phyloP scores from a whole-genome alignment of 768 basidiomycete species.

The Arthromyces matolae region DNA sequence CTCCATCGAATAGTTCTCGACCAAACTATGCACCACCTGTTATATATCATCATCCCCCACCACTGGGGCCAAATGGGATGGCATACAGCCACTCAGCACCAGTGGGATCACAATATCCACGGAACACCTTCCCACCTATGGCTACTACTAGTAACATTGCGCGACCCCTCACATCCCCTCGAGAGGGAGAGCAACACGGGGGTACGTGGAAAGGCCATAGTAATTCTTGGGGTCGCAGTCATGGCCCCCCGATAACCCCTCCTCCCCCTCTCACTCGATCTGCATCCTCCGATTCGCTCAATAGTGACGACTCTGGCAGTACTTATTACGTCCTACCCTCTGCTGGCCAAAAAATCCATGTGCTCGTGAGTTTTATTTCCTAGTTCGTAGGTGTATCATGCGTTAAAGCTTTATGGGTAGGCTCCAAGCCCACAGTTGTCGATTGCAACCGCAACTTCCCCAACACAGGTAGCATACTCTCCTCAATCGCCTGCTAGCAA shows the following conservation, averaged over 20 bases:
- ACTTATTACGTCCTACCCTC: slow-evolving; percentile 74
- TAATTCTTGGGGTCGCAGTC: slow-evolving; percentile 22
- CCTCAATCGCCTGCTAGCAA: slow-evolving; percentile 45
- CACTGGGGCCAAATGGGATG: slow-evolving; percentile 56
- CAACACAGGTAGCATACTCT: slow-evolving; percentile 53
- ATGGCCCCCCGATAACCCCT: slow-evolving; percentile 23
- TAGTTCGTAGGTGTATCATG: slow-evolving; percentile 1
- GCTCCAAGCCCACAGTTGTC: slow-evolving; percentile 45
- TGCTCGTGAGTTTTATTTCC: slow-evolving; percentile 53
- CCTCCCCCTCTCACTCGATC: slow-evolving; percentile 20
- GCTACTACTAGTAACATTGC: slow-evolving; percentile 31
- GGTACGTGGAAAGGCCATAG: slow-evolving; percentile 17
- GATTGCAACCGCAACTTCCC: slow-evolving; percentile 55
- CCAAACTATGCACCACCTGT: slow-evolving; percentile 59
- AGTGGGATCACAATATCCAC: slow-evolving; percentile 33
- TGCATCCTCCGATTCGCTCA: slow-evolving; percentile 37
- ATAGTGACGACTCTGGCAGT: slow-evolving; percentile 56
- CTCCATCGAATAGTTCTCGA: slow-evolving; percentile 43
- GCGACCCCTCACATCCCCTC: slow-evolving; percentile 30
- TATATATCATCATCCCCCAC: slow-evolving; percentile 52
- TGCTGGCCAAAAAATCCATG: slow-evolving; percentile 70
- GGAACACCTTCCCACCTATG: slow-evolving; percentile 31
- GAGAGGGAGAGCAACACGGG: slow-evolving; percentile 31
- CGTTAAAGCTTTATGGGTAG: slow-evolving; percentile 21
- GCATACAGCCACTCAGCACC: slow-evolving; percentile 70